These are phyloP conservation scores for Penicillium psychrofluorescens DNA, from an alignment of 495 filamentous ascomycete genomes.

Conservation along the genomic window DNA sequence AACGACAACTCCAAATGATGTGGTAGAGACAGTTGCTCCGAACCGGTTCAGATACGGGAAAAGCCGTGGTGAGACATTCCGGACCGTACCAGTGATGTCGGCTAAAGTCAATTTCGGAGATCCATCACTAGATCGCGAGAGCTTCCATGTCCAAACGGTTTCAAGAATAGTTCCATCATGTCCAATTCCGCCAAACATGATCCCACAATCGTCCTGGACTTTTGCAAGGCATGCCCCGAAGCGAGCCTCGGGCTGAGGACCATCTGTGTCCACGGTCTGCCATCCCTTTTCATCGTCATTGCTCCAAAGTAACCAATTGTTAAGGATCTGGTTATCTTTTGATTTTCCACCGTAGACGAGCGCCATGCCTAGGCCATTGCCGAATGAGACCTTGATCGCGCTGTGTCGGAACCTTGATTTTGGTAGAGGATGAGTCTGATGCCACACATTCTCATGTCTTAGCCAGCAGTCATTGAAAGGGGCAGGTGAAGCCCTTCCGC, in stretches of 20 bases:
- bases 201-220: conserved; percentile 34
- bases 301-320: conserved; percentile 60
- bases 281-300: conserved; percentile 39
- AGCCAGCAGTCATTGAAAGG: conserved; percentile 69
- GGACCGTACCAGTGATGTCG: conserved; percentile 16
- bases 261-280: conserved; percentile 34
- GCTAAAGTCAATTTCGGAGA: conserved; percentile 16
- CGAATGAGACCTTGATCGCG: conserved; percentile 43
- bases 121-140: conserved; percentile 21
- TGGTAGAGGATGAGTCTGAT: conserved; percentile 53
- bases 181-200: conserved; percentile 63
- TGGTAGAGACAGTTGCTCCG: conserved; percentile 23
- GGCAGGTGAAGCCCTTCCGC: conserved; percentile 68
- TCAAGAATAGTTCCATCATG: conserved; percentile 49
- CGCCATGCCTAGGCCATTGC: conserved; percentile 24
- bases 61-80: conserved; percentile 8
- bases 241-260: conserved; percentile 37
- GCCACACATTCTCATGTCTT: conserved; percentile 52
- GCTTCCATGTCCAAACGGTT: conserved; percentile 52
- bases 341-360: conserved; percentile 68
- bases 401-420: conserved; percentile 65
- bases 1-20: conserved; percentile 32
- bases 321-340: conserved; percentile 44
- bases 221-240: conserved; percentile 55
- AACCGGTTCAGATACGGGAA: conserved; percentile 21